A percentile compares a stretch with the other conserved stretches of the same genome.
Conservation (phyloP, 2,329 filamentous ascomycete genomes). For the Dactylonectria macrodidyma region DNA sequence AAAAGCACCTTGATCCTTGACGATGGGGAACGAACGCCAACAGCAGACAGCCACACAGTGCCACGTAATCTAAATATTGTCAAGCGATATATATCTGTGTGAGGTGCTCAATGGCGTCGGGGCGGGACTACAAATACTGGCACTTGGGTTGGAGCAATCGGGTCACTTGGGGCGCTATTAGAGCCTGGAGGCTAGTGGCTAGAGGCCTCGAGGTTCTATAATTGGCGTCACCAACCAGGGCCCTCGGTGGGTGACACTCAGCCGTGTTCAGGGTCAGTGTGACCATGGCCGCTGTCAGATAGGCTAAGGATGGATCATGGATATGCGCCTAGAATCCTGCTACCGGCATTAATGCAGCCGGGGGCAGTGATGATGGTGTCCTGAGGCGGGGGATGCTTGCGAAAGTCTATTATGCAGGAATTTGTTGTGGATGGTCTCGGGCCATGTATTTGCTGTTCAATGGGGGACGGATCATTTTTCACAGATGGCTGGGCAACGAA, state of each 20-base stretch:
- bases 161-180: too few relatives aligned
- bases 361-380: conserved; percentile 7
- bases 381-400: conserved; percentile 17
- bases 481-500: not conserved
- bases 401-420: conserved; percentile 14
- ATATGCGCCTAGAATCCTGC: conserved; percentile 24
- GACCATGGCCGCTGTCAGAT: conserved; percentile 11
- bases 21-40: conserved; percentile 34
- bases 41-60: conserved; percentile 41
- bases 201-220: conserved; percentile 36
- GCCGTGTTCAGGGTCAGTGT: conserved; percentile 22
- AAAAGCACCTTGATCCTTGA: conserved; percentile 35
- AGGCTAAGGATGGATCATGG: conserved; percentile 8
- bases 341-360: conserved; percentile 13
- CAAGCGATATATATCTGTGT: conserved; percentile 25
- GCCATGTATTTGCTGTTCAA: not conserved
- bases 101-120: conserved; percentile 22
- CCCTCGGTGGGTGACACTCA: conserved; percentile 17
- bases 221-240: conserved; percentile 35
- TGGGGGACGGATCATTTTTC: not conserved
- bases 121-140: conserved; percentile 28
- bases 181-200: conserved; percentile 20
- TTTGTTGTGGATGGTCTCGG: conserved; percentile 12
- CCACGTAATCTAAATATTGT: conserved; percentile 38
- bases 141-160: too few relatives aligned